Conservation (phyloP, 805 yeast species). For the Ogataea pini region DNA sequence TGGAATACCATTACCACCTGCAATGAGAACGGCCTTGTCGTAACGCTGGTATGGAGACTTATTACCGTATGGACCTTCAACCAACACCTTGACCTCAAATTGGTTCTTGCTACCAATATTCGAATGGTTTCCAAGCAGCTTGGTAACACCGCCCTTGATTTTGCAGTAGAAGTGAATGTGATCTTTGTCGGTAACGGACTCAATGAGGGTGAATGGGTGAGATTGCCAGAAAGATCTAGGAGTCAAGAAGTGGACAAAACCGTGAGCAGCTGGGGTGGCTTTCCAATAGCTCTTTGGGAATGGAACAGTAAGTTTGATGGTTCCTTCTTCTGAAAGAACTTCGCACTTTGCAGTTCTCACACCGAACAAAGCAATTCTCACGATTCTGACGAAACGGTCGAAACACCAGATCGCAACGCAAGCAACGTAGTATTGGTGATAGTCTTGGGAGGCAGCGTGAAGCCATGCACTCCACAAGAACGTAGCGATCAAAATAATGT, state of each 20-base stretch:
- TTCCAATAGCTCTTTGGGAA: slow-evolving; percentile 49
- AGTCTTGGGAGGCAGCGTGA: slow-evolving; percentile 47
- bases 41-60: slow-evolving; percentile 50
- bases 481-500: slow-evolving; percentile 53
- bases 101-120: slow-evolving; percentile 29
- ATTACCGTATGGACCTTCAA: slow-evolving; percentile 79
- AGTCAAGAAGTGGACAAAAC: slow-evolving; percentile 58
- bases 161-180: slow-evolving; percentile 47
- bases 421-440: slow-evolving; percentile 37
- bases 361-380: slow-evolving; percentile 40
- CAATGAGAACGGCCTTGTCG: slow-evolving; percentile 56
- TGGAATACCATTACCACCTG: slow-evolving; percentile 79
- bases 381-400: slow-evolving; percentile 52
- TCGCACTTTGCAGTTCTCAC: slow-evolving; percentile 40
- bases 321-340: slow-evolving; percentile 45
- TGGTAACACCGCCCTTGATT: slow-evolving; percentile 61
- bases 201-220: slow-evolving; percentile 57
- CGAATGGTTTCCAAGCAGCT: slow-evolving; percentile 37
- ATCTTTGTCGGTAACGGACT: slow-evolving; percentile 36
- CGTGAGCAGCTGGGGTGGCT: slow-evolving; percentile 59
- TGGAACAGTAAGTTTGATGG: slow-evolving; percentile 47
- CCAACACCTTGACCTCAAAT: slow-evolving; percentile 36
- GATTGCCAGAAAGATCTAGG: slow-evolving; percentile 57
- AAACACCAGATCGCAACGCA: slow-evolving; percentile 52
- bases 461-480: slow-evolving; percentile 58